phyloP scores from a whole-genome alignment of 2,329 filamentous ascomycete genomes.

The Fusarium marasasianum region DNA sequence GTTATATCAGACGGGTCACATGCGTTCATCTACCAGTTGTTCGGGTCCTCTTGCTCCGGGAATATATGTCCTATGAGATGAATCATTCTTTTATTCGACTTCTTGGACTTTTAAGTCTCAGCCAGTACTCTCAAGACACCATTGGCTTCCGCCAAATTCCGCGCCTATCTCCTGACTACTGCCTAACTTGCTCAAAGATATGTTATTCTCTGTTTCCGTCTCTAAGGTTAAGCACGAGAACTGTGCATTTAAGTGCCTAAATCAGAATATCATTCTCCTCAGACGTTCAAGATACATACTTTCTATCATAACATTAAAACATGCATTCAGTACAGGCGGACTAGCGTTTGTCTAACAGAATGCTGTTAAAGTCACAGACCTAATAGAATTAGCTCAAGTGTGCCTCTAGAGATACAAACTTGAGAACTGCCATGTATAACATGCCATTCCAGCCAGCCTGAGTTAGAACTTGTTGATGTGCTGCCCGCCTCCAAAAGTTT shows the following conservation, averaged over 20 bases:
- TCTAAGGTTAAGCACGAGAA: not conserved
- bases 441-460: not conserved
- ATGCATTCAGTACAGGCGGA: not conserved
- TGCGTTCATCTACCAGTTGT: not conserved
- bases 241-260: not conserved
- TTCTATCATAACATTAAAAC: not conserved
- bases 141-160: not conserved
- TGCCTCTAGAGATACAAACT: too few relatives aligned
- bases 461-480: not conserved
- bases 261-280: not conserved
- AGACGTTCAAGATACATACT: not conserved
- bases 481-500: not conserved
- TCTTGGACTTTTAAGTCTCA: not conserved
- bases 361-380: not conserved
- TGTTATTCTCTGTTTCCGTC: not conserved
- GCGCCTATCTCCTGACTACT: not conserved
- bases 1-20: not conserved
- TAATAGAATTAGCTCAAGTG: not conserved
- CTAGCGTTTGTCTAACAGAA: not conserved
- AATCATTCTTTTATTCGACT: too few relatives aligned
- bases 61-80: not conserved
- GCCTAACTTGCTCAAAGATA: not conserved
- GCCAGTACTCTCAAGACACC: not conserved
- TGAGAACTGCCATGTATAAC: not conserved
- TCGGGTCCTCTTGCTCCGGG: not conserved